Evolutionary conservation across 2,329 filamentous ascomycete genomes (phyloP).

Genomic region (Fusarium begoniae): DNA sequence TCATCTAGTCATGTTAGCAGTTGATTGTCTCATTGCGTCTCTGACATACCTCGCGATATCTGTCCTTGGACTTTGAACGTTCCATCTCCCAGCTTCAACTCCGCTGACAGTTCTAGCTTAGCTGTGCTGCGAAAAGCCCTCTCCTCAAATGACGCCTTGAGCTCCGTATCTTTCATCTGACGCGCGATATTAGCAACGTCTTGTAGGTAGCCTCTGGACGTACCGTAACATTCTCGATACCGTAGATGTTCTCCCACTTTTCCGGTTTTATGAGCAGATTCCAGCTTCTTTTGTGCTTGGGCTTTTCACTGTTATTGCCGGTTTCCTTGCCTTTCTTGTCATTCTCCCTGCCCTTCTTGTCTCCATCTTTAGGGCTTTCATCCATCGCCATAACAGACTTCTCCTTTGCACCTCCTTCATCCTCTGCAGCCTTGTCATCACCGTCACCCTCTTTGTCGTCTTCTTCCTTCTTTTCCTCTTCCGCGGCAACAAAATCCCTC

Average conservation of each 20-base stretch:
- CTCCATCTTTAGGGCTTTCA: fast-evolving
- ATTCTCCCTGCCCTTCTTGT: background rate
- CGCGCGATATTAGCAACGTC: background rate
- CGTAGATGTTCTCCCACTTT: background rate
- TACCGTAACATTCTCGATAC: background rate
- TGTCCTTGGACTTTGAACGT: background rate
- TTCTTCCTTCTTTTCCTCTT: background rate
- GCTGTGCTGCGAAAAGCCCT: background rate
- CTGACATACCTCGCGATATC: background rate
- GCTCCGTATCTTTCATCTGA: background rate
- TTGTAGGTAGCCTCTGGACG: fast-evolving
- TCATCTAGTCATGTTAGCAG: background rate
- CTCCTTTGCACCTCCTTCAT: too few species aligned
- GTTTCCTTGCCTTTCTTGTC: background rate
- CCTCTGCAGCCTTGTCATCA: background rate
- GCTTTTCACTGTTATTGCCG: fast-evolving
- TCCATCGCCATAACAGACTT: fast-evolving
- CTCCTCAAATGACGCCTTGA: background rate
- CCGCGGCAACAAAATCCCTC: background rate
- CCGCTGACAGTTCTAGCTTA: background rate
- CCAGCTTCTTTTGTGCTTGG: background rate
- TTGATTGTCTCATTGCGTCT: fast-evolving
- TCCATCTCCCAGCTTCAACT: background rate
- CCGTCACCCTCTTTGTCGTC: background rate
- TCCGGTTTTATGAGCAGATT: background rate